These are phyloP conservation scores for Venturia nashicola DNA, from an alignment of 2,329 filamentous ascomycete genomes.

Conservation along the genomic window DNA sequence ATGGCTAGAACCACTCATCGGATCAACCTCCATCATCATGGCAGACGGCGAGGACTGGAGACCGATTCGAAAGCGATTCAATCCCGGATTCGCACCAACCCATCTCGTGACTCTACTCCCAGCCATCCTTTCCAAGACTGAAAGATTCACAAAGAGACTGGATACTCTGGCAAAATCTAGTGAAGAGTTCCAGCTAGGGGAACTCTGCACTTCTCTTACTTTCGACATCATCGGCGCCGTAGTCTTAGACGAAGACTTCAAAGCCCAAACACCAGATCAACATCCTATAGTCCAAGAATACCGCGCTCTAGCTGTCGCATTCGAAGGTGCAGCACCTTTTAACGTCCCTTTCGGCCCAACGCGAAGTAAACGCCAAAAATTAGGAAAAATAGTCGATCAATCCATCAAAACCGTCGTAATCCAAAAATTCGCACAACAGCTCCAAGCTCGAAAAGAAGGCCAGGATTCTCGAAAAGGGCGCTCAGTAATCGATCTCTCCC, in stretches of 20 bases:
- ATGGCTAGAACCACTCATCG: constrained; percentile 16
- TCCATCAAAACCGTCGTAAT: constrained; percentile 14
- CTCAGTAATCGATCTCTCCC: constrained; percentile 6
- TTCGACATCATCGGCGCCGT: constrained; percentile 13
- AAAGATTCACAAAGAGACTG: constrained; percentile 4
- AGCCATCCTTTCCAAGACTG: constrained; percentile 7
- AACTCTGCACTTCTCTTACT: constrained; percentile 6
- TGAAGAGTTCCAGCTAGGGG: constrained; percentile 9
- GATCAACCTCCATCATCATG: constrained; percentile 18
- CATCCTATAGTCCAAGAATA: constrained; percentile 5
- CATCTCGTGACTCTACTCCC: constrained; percentile 9
- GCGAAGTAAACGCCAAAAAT: background rate
- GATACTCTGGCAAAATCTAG: constrained; percentile 1
- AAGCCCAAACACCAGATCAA: constrained; percentile 8
- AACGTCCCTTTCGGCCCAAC: background rate
- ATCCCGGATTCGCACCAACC: constrained; percentile 12
- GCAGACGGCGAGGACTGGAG: constrained; percentile 13
- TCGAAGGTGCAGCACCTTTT: background rate
- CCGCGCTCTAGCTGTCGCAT: background rate
- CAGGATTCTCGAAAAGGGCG: background rate
- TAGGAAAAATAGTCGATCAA: constrained; percentile 11
- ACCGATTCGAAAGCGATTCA: constrained; percentile 13
- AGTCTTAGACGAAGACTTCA: constrained; percentile 8
- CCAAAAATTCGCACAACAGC: constrained; percentile 11
- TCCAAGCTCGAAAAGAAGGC: background rate